These are phyloP conservation scores for Thinopyrum obtusiflorum DNA, from an alignment of 202 grass and related monocot species.

Conservation along the genomic window DNA sequence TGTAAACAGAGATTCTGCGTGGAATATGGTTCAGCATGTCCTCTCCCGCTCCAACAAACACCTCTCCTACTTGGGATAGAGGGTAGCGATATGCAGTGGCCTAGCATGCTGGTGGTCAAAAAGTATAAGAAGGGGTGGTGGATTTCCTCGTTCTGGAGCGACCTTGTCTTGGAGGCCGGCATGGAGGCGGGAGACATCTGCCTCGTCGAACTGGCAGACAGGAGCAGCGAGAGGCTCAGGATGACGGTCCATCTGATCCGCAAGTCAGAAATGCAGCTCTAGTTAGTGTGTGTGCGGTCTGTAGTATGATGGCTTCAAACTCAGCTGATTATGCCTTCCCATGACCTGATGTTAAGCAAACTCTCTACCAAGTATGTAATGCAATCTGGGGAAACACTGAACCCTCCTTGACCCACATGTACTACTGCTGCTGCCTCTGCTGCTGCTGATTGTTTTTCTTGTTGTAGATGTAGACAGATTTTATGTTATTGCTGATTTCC, in stretches of 20 bases:
- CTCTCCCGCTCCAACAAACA: not conserved
- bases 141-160: not conserved
- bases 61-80: not conserved
- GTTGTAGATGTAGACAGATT: not conserved
- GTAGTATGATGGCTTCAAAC: too few relatives aligned
- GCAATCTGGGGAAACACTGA: too few relatives aligned
- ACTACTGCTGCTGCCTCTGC: too few relatives aligned
- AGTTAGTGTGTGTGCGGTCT: not conserved
- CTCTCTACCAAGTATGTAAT: too few relatives aligned
- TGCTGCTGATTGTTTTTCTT: too few relatives aligned
- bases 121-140: too few relatives aligned
- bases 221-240: not conserved
- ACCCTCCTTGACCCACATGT: too few relatives aligned
- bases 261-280: not conserved
- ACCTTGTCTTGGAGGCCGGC: not conserved
- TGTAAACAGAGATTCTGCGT: not conserved
- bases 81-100: not conserved
- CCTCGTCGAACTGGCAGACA: not conserved
- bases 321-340: too few relatives aligned
- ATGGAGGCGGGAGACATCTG: not conserved
- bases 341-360: too few relatives aligned
- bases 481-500: not conserved
- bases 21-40: not conserved
- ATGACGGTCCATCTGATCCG: not conserved
- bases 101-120: not conserved